Base-by-base conservation (phyloP, 805 yeast genomes). In the Candida ficus region DNA sequence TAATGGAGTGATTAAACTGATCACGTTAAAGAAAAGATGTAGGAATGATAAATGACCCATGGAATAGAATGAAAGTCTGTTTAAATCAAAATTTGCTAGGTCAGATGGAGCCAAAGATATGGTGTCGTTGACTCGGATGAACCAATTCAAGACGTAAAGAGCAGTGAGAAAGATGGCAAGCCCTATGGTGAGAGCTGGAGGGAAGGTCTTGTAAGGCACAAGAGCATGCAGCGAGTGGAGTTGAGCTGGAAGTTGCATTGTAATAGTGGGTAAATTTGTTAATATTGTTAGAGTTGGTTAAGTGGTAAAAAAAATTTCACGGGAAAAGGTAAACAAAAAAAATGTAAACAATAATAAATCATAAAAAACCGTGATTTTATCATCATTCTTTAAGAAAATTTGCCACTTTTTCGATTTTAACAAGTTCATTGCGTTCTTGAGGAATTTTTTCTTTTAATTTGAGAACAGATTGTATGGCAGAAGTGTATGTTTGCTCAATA, bases 121-220 rank as follows among this genome's bases (percentile, higher is more conserved):
- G 28, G 56, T 46, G 37, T 63, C 66, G 42, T 57, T 59, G 40
- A 66, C 43, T 35, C 42, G 51, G n/a, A 47, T 30, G 38, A 57
- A 18, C 35, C 44, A 45, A 50, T 64, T 70, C 23, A 67, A 41
- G 3, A 71, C 22, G 45, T 70, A 68, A 31, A 83, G 59, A 8
- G 71, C 36, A 5, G 67, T 53, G 29, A 80, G 64, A 58, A 83
- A 83, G 14, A 78, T 63, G n/a, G 66, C 49, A 16, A 81, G 62
- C 2, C 89, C 89, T 3, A 73, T 70, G 1, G 85, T 71, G 32
- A 83, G 63, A 1, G 88, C 89, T 5, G 86, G 83, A 27, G 75
- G 74, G 21, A 41, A 41, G 2, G 35, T 33, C 4, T 31, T 26
- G 30, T 10, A 26, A 22, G 21, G 42, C 8, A 19, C 29, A 7